These are phyloP conservation scores for Fusarium dlaminii DNA, from an alignment of 2,329 filamentous ascomycete species.

Conservation along the genomic window DNA sequence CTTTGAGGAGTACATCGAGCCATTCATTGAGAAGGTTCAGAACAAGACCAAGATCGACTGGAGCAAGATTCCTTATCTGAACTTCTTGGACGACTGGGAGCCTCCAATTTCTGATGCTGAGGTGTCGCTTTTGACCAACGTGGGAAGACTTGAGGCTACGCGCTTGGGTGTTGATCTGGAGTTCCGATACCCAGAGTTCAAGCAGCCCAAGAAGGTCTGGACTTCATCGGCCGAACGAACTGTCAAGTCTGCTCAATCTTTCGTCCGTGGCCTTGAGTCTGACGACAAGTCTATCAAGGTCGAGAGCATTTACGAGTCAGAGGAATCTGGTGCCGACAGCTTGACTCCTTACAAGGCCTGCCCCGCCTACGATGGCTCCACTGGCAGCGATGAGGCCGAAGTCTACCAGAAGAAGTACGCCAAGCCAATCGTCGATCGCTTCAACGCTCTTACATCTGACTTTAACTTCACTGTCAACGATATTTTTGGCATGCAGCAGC, in stretches of 20 bases:
- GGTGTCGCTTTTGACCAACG: constrained; percentile 66
- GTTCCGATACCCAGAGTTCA: constrained; percentile 66
- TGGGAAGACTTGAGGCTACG: constrained; percentile 68
- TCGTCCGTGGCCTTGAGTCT: constrained; percentile 65
- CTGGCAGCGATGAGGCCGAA: constrained; percentile 64
- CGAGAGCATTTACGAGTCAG: constrained; percentile 64
- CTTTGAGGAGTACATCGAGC: constrained; percentile 65
- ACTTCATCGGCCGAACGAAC: constrained; percentile 71
- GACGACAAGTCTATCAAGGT: constrained; percentile 64
- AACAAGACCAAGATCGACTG: constrained; percentile 67
- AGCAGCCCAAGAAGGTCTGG: constrained; percentile 65
- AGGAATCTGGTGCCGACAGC: constrained; percentile 66
- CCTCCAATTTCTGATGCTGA: constrained; percentile 66
- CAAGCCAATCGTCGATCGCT: constrained; percentile 66
- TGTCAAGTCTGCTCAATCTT: constrained; percentile 64
- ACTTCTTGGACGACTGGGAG: constrained; percentile 66
- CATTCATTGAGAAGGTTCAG: constrained; percentile 65
- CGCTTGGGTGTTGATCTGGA: constrained; percentile 67
- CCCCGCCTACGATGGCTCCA: constrained; percentile 67
- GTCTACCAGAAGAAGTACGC: constrained; percentile 66
- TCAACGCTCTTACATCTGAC: constrained; percentile 60
- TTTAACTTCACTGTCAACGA: constrained; percentile 73
- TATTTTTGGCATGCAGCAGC: constrained; percentile 71
- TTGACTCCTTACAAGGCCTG: constrained; percentile 73
- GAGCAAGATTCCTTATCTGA: constrained; percentile 62